Base-by-base conservation (phyloP, 2,329 filamentous ascomycete genomes). In the Geosmithia flava region DNA sequence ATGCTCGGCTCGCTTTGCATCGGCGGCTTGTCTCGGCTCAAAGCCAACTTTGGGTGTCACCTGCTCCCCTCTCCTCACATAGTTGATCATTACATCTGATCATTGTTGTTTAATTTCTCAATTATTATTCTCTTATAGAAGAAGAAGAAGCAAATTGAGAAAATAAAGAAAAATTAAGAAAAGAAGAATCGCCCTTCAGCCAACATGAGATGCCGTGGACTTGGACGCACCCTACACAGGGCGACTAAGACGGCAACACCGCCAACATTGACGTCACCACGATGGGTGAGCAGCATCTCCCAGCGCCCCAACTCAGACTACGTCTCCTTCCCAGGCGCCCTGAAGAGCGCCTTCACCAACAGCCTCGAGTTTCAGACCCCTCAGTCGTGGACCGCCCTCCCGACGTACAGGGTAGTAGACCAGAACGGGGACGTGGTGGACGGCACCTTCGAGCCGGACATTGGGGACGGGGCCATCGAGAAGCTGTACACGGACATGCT, bases 261-360 rank as follows among this genome's bases (percentile, higher is more conserved):
- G 15, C 3, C 33, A 37, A 37, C 33, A 13, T 5, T 8, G 4
- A 27, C 23, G 23, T 27, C 54, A 48, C 20, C 19, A 47, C 44
- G 17, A 48, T 59, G 47, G 67, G 72, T 53, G 56, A 70, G 74
- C 59, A 71, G 69, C 52, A 63, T 80, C 49, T 78, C 76, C 4
- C 77, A 80, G 56, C 68, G 70, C 13, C 76, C 73, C 10, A 71
- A 78, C 50, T 71, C 76, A 1, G 68, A 70, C 46, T 71, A 71
- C 54, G 74, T 81, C 19, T 76, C 75, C n/a, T 98, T 98, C 56
- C 93, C 93, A 0, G 93, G 93, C n/a, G 93, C 93, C 1, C 74
- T 97, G 47, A 91, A 96, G 64, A 95, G 88, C 62, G 87, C 87
- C 53, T 98, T 98, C 66, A 95, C 87, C 4, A 83, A 78, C 54